Base-by-base conservation (phyloP, 2,329 filamentous ascomycete species). In the Calonectria montana region DNA sequence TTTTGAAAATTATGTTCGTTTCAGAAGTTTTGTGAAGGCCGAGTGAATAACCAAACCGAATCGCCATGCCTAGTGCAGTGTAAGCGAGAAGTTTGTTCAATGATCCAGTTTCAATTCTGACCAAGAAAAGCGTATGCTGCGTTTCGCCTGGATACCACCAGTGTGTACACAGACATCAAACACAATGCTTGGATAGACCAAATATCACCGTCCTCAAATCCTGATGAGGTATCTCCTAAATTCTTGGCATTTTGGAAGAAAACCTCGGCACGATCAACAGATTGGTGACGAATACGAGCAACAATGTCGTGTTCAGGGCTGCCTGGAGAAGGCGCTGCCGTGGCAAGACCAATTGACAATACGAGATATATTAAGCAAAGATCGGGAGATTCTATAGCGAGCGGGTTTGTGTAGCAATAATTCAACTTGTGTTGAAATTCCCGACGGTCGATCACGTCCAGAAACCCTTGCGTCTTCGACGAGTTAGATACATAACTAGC, bases 151-250 rank as follows among this genome's bases (percentile, higher is more conserved):
- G 90, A 91, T 16, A 90, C 86, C 2, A 88, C 86, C 18, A 93
- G 82, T 87, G 89, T 90, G 76, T 92, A 94, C 2, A 92, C 81
- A 0, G 91, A 87, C 88, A 93, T 92, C 41, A 94, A 82, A 0
- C 90, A 82, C 50, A 93, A 82, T 2, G 90, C 90, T 77, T 93
- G 91, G 57, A 93, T 87, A 15, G 90, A 90, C 89, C 91, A 92
- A 70, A 93, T 88, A 67, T 91, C 88, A 25, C 88, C 89, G 76
- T 92, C 89, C 76, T 92, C 91, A 59, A 92, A 88, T 0, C 89
- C 86, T 3, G 82, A 80, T 1, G 84, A 80, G 1, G 84, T 82
- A 55, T 87, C 83, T 21, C 83, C 83, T 18, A 92, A 82, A 48
- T 84, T 85, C 74, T 88, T 90, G 6, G 91, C 91, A 73, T 88